A percentile compares a stretch with the other conserved stretches of the same genome.
Conservation (phyloP, 495 filamentous ascomycete genomes). For the Lophiostoma macrostomum region DNA sequence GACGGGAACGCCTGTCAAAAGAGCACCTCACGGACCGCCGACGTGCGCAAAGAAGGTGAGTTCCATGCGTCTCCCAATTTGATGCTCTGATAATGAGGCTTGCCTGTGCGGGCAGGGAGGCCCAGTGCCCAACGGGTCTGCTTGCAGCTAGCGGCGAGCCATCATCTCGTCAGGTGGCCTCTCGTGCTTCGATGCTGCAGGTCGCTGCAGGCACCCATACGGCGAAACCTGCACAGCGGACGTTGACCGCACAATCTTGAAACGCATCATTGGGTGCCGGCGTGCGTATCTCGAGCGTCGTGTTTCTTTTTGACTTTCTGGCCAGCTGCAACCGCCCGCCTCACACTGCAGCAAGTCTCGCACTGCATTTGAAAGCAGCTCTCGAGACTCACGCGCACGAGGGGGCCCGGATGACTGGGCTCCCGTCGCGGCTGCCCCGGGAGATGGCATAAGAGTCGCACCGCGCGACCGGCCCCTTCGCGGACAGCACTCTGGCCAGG, state of each 20-base stretch:
- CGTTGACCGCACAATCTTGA: constrained; percentile 14
- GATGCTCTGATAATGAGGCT: not conserved
- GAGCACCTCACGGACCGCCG: constrained; percentile 19
- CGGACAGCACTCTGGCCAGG: no score
- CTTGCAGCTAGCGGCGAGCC: not conserved
- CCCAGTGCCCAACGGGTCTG: not conserved
- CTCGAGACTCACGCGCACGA: not conserved
- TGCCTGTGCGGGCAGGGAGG: constrained; percentile 2
- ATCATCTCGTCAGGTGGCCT: not conserved
- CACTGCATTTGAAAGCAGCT: not conserved
- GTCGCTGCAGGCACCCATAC: constrained; percentile 11
- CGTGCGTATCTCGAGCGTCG: no score
- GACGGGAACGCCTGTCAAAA: no score
- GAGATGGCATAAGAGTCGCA: constrained; percentile 16
- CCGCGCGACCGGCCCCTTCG: not conserved
- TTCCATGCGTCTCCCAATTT: not conserved
- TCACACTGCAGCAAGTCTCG: not conserved
- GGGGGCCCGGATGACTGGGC: not conserved
- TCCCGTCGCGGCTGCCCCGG: constrained; percentile 2
- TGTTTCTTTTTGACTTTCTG: no score
- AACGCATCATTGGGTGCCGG: constrained; percentile 22
- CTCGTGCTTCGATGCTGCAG: constrained; percentile 1
- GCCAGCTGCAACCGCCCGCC: no score
- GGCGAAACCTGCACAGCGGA: constrained; percentile 9
- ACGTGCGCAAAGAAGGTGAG: not conserved